These are phyloP conservation scores for Syzygium aromaticum DNA, from an alignment of 345 rosid genomes.

Conservation along the genomic window DNA sequence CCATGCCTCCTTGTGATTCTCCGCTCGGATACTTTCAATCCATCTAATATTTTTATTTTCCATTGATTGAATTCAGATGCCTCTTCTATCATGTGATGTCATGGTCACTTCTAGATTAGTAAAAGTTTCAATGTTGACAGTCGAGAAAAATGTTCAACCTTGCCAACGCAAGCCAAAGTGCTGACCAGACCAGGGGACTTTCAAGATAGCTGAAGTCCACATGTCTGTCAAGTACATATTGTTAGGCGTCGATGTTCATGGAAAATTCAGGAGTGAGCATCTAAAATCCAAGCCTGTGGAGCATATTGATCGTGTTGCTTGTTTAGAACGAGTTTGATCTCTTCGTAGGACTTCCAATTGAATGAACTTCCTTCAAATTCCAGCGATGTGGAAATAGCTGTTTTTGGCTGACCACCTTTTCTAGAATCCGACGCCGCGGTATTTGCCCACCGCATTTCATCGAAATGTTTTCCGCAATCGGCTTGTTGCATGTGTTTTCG, in stretches of 20 bases:
- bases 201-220: background rate
- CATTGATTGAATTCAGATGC: background rate
- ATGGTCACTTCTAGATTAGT: background rate
- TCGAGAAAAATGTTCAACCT: background rate
- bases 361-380: background rate
- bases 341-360: background rate
- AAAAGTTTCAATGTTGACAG: background rate
- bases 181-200: background rate
- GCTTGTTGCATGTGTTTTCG: background rate
- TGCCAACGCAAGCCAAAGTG: background rate
- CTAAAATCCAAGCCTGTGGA: background rate
- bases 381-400: background rate
- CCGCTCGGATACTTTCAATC: background rate
- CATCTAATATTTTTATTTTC: background rate
- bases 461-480: background rate
- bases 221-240: background rate
- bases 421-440: background rate
- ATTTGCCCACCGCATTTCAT: background rate
- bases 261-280: background rate
- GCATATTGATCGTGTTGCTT: background rate
- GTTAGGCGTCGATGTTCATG: background rate
- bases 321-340: background rate
- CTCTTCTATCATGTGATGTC: background rate
- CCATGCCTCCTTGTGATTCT: background rate
- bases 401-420: background rate